Evolutionary conservation across 2,329 filamentous ascomycete species (phyloP).

Genomic region (Aureobasidium zeae): DNA sequence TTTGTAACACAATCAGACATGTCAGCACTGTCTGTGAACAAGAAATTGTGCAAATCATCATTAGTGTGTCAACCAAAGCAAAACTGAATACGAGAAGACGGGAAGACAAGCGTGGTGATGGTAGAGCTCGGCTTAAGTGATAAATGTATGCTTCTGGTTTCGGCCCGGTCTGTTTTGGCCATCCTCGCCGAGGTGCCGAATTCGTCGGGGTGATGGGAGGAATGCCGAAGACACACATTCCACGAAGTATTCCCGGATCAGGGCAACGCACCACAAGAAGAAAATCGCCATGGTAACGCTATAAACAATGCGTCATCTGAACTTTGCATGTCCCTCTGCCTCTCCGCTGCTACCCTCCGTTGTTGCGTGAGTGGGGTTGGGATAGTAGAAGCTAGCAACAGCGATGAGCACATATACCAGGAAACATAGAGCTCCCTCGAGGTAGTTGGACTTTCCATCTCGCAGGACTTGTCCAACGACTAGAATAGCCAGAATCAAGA

Average conservation of each 20-base stretch:
- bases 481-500: conserved; percentile 74
- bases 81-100: too few relatives aligned
- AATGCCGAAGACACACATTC: conserved; percentile 4
- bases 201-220: neutral
- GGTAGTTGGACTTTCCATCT: conserved; percentile 82
- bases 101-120: too few relatives aligned
- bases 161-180: neutral
- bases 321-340: neutral
- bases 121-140: too few relatives aligned
- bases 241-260: neutral
- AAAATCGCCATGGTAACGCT: neutral
- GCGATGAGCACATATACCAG: conserved; percentile 57
- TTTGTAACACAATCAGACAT: neutral
- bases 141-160: too few relatives aligned
- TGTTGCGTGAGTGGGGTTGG: conserved; percentile 34
- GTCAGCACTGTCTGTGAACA: neutral
- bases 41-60: neutral
- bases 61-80: too few relatives aligned
- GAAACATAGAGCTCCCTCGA: conserved; percentile 75
- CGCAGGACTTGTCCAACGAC: conserved; percentile 80
- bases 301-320: conserved; percentile 1
- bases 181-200: neutral
- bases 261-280: neutral
- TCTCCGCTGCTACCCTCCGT: neutral
- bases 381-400: conserved; percentile 53